A percentile compares a stretch with the other conserved stretches of the same genome.
Evolutionary conservation across 2,329 filamentous ascomycete genomes (phyloP).

Genomic region (Orbilia oligospora): DNA sequence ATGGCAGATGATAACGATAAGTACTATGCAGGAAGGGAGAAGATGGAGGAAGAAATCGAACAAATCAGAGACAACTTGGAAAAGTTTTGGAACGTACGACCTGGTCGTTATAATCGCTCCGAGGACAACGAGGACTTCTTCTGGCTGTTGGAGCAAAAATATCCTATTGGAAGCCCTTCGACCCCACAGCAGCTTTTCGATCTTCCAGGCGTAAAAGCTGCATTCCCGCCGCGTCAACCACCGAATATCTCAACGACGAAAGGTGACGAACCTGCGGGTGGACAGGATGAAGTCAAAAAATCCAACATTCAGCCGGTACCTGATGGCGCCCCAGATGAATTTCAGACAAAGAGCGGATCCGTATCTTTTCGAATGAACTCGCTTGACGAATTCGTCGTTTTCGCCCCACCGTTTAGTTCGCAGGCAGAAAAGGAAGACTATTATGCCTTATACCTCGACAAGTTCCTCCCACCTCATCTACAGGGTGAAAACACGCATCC

Average conservation of each 20-base stretch:
- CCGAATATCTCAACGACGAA: neutral
- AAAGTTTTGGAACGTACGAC: slow-evolving; percentile 5
- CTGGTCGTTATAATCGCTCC: slow-evolving; percentile 8
- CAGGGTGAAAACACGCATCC: slow-evolving; percentile 46
- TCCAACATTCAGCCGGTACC: neutral
- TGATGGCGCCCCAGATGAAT: neutral
- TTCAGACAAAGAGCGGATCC: neutral
- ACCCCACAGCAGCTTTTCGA: slow-evolving; percentile 15
- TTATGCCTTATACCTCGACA: slow-evolving; percentile 52
- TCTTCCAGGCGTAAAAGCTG: slow-evolving; percentile 15
- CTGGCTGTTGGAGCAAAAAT: slow-evolving; percentile 22
- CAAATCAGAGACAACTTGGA: slow-evolving; percentile 15
- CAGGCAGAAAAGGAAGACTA: slow-evolving; percentile 49
- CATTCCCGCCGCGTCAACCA: slow-evolving; percentile 1
- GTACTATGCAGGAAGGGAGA: slow-evolving; percentile 5
- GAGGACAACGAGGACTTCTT: slow-evolving; percentile 35
- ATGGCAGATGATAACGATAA: neutral
- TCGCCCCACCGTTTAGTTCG: slow-evolving; percentile 43
- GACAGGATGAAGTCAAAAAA: neutral
- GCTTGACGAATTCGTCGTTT: slow-evolving; percentile 48
- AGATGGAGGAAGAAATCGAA: slow-evolving; percentile 6
- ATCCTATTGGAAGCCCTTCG: slow-evolving; percentile 8
- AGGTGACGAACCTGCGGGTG: neutral
- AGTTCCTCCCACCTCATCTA: slow-evolving; percentile 54
- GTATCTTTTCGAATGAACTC: slow-evolving; percentile 33